phyloP scores from a whole-genome alignment of 2,329 filamentous ascomycete species.

The Ophiobolus disseminans region DNA sequence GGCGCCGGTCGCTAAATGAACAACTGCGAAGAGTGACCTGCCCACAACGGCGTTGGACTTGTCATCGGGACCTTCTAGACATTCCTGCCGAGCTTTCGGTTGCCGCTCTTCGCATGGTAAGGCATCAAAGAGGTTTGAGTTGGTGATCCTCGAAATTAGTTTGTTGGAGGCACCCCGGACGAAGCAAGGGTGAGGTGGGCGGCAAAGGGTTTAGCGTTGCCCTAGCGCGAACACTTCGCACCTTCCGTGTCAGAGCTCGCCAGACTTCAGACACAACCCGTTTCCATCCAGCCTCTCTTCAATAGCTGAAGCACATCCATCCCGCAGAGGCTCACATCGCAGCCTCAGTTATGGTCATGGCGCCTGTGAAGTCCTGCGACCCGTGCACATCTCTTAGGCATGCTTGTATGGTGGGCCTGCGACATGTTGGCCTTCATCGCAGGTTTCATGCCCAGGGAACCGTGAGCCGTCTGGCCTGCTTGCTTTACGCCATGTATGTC shows the following conservation, averaged over 20 bases:
- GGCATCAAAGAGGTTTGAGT: slow-evolving; percentile 45
- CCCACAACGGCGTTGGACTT: slow-evolving; percentile 17
- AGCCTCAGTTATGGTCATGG: slow-evolving; percentile 36
- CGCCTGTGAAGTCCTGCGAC: slow-evolving; percentile 32
- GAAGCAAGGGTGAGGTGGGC: slow-evolving; percentile 16
- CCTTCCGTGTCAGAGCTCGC: slow-evolving; percentile 34
- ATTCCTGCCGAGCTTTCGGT: slow-evolving; percentile 35
- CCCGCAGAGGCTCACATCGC: slow-evolving; percentile 30
- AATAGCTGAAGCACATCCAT: slow-evolving; percentile 42
- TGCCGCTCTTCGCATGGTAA: slow-evolving; percentile 34
- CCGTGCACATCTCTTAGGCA: slow-evolving; percentile 36
- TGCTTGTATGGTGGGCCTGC: slow-evolving; percentile 41
- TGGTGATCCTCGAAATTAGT: slow-evolving; percentile 34
- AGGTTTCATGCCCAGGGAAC: slow-evolving; percentile 50
- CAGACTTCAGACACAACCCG: slow-evolving; percentile 42
- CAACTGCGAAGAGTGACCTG: slow-evolving; percentile 13
- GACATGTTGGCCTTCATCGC: slow-evolving; percentile 49
- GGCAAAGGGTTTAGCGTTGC: slow-evolving; percentile 18
- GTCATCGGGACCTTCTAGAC: slow-evolving; percentile 24
- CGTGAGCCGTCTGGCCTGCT: slow-evolving; percentile 37
- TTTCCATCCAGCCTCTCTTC: slow-evolving; percentile 40
- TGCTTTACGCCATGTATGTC: slow-evolving; percentile 28
- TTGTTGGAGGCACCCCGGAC: slow-evolving; percentile 19
- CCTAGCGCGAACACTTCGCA: slow-evolving; percentile 31
- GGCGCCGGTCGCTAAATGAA: slow-evolving; percentile 10